Base-by-base conservation (phyloP, 768 basidiomycete species). In the Auricularia auricula-judae region DNA sequence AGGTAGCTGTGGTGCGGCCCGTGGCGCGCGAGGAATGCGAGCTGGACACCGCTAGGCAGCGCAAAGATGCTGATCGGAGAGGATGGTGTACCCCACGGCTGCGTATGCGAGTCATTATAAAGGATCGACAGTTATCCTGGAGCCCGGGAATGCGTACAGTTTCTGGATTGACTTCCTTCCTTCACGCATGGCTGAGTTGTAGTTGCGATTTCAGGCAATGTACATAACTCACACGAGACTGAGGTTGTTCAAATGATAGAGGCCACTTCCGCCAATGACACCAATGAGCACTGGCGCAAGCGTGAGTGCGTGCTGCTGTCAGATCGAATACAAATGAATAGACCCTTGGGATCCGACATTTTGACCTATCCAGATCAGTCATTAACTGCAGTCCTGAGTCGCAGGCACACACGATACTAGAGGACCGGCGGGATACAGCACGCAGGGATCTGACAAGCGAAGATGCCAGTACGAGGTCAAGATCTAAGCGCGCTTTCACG, bases 1-100 rank as follows among this genome's bases (percentile, higher is more conserved):
- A 82, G 72, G 74, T 93, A 83, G 67, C 77, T 81, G 78, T 98
- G 96, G 10, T 84, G 82, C n/a, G 74, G 71, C 14, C 95, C 95
- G 73, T 98, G 97, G 10, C 96, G 86, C 0, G 96, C 88, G 62
- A 98, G 76, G 80, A 98, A 99, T 62, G 96, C 96, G 67, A 98
- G 77, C 58, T 79, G 81, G 0, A 83, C 79, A 47, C 93, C 91
- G 0, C 89, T 87, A 1, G 92, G 90, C 23, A 97, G 85, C n/a
- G 86, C 75, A 21, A 86, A 86, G 73, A 99, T 95, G n/a, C 88
- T 86, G 68, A 98, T 94, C 0, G 93, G 93, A 0, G 93, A 89
- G 39, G 88, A 90, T 2, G 96, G 91, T 70, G 82, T 79, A 29
- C 96, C 96, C 94, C 94, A 98, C 10, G 96, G 96, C 92, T 42